These are phyloP conservation scores for Sarcodon aspratus DNA, from an alignment of 768 basidiomycete genomes.

Conservation along the genomic window DNA sequence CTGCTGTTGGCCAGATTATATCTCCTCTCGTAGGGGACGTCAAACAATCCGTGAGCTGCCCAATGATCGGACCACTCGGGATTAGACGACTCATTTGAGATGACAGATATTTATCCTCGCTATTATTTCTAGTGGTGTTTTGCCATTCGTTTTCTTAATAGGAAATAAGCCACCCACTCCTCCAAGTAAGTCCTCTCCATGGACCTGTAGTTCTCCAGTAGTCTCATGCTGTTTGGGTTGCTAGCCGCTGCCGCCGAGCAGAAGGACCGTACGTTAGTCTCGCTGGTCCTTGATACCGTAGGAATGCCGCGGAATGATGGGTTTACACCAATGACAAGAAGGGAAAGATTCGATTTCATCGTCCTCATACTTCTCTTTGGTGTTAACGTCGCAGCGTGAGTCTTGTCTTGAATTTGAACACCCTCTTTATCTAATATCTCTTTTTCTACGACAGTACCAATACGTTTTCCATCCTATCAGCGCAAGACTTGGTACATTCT, in stretches of 20 bases:
- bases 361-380: conserved; percentile 54
- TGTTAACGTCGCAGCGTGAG: conserved; percentile 51
- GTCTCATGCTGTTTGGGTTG: too few relatives aligned
- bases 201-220: too few relatives aligned
- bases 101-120: conserved; percentile 51
- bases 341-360: conserved; percentile 62
- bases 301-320: too few relatives aligned
- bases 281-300: too few relatives aligned
- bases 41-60: conserved; percentile 44
- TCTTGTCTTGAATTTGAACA: conserved; percentile 1
- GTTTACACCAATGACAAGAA: conserved; percentile 40
- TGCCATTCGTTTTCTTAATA: conserved; percentile 52
- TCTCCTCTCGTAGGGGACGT: conserved; percentile 44
- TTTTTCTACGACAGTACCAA: conserved; percentile 31
- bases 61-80: not conserved
- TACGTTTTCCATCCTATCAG: conserved; percentile 53
- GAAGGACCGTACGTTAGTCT: too few relatives aligned
- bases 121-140: conserved; percentile 52
- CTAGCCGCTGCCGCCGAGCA: too few relatives aligned
- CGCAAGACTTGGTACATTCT: conserved; percentile 40
- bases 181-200: conserved; percentile 41
- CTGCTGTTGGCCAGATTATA: conserved; percentile 62
- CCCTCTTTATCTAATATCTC: not conserved
- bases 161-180: conserved; percentile 56
- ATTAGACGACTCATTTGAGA: not conserved